These are phyloP conservation scores for Mortierella sp. DNA, from an alignment of 371 early-diverging fungal species.

Conservation along the genomic window DNA sequence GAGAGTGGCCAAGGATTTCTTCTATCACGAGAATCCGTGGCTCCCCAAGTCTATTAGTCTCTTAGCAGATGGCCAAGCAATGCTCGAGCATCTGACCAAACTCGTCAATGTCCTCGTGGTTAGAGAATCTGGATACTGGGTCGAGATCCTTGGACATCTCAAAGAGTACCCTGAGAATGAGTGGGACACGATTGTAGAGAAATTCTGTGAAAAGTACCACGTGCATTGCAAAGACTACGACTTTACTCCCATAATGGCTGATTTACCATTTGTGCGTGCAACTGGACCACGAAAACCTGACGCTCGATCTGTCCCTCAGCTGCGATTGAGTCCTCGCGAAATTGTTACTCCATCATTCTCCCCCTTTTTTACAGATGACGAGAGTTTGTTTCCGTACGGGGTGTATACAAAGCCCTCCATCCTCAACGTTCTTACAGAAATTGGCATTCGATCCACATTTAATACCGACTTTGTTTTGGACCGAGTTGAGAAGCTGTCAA, in stretches of 20 bases:
- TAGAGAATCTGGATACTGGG: conserved; percentile 31
- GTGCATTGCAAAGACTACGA: conserved; percentile 5
- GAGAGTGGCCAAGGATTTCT: conserved; percentile 11
- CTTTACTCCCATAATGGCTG: background rate
- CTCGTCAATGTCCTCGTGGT: background rate
- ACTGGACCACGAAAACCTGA: conserved; percentile 1
- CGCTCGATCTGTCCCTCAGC: background rate
- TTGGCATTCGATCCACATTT: conserved; percentile 27
- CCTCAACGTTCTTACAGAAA: conserved; percentile 9
- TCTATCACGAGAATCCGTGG: conserved; percentile 17
- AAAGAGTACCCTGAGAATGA: background rate
- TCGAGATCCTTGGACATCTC: conserved; percentile 7
- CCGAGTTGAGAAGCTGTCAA: conserved; percentile 1
- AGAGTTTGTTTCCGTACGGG: conserved; percentile 23
- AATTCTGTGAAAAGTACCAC: conserved; percentile 12
- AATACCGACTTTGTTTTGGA: conserved; percentile 6
- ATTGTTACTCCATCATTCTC: conserved; percentile 14
- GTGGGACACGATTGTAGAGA: conserved; percentile 25
- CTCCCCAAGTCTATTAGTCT: conserved; percentile 13
- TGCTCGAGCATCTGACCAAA: background rate
- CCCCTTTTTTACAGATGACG: conserved; percentile 6
- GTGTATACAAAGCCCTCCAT: conserved; percentile 9
- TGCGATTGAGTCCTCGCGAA: conserved; percentile 2
- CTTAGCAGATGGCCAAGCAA: conserved; percentile 11
- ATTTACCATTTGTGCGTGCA: conserved; percentile 18